These are phyloP conservation scores for Lentinus brumalis DNA, from an alignment of 768 basidiomycete species.

Conservation along the genomic window DNA sequence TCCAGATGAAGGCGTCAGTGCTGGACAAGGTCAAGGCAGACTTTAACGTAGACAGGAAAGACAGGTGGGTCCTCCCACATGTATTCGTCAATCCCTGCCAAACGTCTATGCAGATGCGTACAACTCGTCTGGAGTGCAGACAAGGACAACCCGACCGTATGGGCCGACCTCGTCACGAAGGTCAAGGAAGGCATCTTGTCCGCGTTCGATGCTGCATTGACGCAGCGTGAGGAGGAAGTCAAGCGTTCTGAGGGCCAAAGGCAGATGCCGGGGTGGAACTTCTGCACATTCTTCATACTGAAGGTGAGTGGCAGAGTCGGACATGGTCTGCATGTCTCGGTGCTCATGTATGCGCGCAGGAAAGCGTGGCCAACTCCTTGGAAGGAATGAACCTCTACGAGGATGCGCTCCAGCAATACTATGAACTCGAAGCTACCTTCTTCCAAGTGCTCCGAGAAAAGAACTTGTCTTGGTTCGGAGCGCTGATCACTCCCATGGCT, in stretches of 20 bases:
- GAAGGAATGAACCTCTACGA: slow-evolving; percentile 89
- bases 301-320: slow-evolving; percentile 58
- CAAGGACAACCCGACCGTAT: slow-evolving; percentile 73
- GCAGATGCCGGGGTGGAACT: slow-evolving; percentile 97
- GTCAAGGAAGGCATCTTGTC: slow-evolving; percentile 87
- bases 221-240: slow-evolving; percentile 86
- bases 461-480: slow-evolving; percentile 91
- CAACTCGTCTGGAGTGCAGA: slow-evolving; percentile 78
- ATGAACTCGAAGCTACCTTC: slow-evolving; percentile 89
- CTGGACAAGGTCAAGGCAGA: slow-evolving; percentile 90
- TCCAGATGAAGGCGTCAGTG: slow-evolving; percentile 82
- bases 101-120: slow-evolving; percentile 58
- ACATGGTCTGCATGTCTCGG: neutral
- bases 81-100: slow-evolving; percentile 10
- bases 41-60: slow-evolving; percentile 87
- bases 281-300: slow-evolving; percentile 93
- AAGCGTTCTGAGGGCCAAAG: slow-evolving; percentile 86
- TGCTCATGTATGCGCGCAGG: slow-evolving; percentile 48
- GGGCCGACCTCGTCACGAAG: slow-evolving; percentile 87
- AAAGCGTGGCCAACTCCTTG: slow-evolving; percentile 90
- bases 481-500: slow-evolving; percentile 67
- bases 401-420: slow-evolving; percentile 86
- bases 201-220: slow-evolving; percentile 80
- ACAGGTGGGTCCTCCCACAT: slow-evolving; percentile 56
- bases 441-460: slow-evolving; percentile 71